Conservation (phyloP, 768 basidiomycete genomes). For the Candolleomyces efflorescens region DNA sequence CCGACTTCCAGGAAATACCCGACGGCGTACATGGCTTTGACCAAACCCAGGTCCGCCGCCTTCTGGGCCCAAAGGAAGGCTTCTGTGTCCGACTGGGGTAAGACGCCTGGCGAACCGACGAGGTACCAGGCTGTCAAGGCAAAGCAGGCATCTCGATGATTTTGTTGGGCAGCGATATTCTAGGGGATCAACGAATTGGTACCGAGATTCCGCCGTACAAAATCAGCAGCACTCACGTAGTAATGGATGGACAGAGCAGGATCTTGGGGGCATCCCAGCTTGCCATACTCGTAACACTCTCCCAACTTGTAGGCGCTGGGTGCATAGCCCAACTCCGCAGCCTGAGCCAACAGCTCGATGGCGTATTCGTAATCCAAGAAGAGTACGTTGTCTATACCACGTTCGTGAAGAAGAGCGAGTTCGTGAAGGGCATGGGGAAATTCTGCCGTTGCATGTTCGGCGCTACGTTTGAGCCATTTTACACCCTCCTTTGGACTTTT, state of each 20-base stretch:
- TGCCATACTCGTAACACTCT: conserved; percentile 99
- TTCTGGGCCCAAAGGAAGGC: conserved; percentile 97
- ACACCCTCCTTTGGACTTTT: conserved; percentile 94
- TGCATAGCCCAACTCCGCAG: conserved; percentile 93
- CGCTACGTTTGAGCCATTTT: conserved; percentile 97
- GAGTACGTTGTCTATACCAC: conserved; percentile 97
- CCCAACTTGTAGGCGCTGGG: conserved; percentile 94
- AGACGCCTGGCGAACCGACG: conserved; percentile 94
- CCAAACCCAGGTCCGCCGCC: conserved; percentile 86
- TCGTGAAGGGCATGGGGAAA: conserved; percentile 97
- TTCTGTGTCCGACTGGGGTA: conserved; percentile 98
- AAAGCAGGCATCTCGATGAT: conserved; percentile 95
- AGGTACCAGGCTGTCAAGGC: conserved; percentile 99
- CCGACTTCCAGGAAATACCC: conserved; percentile 98
- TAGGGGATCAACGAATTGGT: conserved; percentile 22
- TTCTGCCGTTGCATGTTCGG: conserved; percentile 90
- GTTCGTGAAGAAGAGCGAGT: conserved; percentile 87
- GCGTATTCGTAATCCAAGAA: conserved; percentile 97
- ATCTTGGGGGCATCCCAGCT: conserved; percentile 97
- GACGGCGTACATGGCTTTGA: conserved; percentile 96
- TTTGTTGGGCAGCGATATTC: conserved; percentile 98
- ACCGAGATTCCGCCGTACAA: background rate
- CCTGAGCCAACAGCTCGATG: conserved; percentile 90
- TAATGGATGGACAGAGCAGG: conserved; percentile 97
- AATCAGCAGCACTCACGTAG: conserved; percentile 65